phyloP scores from a whole-genome alignment of 2,329 filamentous ascomycete species.

The Xylariales sp. region DNA sequence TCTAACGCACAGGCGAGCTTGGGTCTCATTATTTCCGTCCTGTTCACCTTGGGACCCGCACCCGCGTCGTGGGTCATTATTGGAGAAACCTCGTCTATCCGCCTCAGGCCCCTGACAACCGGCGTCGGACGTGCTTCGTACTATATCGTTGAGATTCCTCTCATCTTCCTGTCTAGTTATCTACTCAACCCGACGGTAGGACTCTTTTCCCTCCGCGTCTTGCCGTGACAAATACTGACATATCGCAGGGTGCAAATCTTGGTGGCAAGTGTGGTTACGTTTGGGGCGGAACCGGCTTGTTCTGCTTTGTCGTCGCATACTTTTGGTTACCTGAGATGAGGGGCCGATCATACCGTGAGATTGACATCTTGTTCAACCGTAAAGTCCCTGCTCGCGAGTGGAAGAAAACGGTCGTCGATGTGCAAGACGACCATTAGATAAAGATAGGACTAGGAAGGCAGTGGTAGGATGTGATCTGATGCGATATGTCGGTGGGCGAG shows the following conservation, averaged over 20 bases:
- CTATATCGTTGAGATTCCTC: slow-evolving; percentile 74
- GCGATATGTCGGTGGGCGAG: background rate
- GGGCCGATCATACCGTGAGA: slow-evolving; percentile 68
- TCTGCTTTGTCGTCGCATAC: slow-evolving; percentile 64
- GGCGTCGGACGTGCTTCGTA: slow-evolving; percentile 72
- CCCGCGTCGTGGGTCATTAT: slow-evolving; percentile 76
- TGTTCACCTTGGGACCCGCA: slow-evolving; percentile 71
- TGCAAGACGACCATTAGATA: slow-evolving; percentile 68
- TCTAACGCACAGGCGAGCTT: slow-evolving; percentile 69
- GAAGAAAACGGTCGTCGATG: slow-evolving; percentile 66
- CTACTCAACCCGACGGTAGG: slow-evolving; percentile 67
- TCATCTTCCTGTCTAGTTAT: slow-evolving; percentile 70
- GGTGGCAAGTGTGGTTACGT: slow-evolving; percentile 69
- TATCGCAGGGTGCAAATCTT: slow-evolving; percentile 53
- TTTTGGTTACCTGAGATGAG: slow-evolving; percentile 68
- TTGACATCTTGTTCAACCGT: slow-evolving; percentile 70
- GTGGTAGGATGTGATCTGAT: background rate
- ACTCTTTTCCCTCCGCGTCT: background rate
- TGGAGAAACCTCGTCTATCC: slow-evolving; percentile 73
- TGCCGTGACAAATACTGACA: slow-evolving; percentile 16
- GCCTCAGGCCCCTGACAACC: slow-evolving; percentile 73
- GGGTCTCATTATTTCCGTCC: slow-evolving; percentile 72
- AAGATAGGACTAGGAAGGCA: background rate
- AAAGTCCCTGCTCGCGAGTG: slow-evolving; percentile 64
- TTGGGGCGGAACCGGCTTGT: slow-evolving; percentile 67